phyloP scores from a whole-genome alignment of 2,329 filamentous ascomycete species.

The Tetracladium maxilliforme region DNA sequence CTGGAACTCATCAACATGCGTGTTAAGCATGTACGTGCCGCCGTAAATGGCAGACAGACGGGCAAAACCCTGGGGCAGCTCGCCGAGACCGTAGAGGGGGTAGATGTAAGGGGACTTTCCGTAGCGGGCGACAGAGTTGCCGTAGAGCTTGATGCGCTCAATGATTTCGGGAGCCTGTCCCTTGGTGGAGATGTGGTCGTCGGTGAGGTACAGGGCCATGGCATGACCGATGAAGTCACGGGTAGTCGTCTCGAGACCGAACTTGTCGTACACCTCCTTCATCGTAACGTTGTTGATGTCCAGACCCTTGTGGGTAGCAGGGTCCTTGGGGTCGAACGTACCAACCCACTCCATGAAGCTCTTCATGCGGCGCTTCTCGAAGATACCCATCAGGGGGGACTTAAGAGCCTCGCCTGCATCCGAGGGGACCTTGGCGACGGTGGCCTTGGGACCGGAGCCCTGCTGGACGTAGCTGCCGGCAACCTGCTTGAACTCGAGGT shows the following conservation, averaged over 20 bases:
- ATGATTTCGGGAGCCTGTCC: constrained; percentile 75
- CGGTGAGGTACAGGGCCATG: constrained; percentile 90
- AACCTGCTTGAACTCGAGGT: constrained; percentile 88
- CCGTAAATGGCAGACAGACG: constrained; percentile 97
- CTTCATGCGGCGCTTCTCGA: constrained; percentile 96
- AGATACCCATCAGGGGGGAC: constrained; percentile 91
- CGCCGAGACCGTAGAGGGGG: constrained; percentile 90
- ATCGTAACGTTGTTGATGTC: constrained; percentile 69
- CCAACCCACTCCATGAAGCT: constrained; percentile 94
- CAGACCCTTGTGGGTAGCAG: constrained; percentile 85
- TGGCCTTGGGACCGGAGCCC: constrained; percentile 66
- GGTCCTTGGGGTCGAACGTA: constrained; percentile 67
- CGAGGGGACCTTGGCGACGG: constrained; percentile 91
- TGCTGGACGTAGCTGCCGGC: constrained; percentile 95
- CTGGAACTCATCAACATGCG: constrained; percentile 75
- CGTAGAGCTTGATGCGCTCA: constrained; percentile 87
- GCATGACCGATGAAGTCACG: constrained; percentile 95
- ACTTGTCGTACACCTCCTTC: constrained; percentile 99
- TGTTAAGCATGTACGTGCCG: constrained; percentile 99
- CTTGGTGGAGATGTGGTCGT: constrained; percentile 64
- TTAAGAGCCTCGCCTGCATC: constrained; percentile 81
- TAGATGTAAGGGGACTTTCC: constrained; percentile 99
- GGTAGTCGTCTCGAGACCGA: constrained; percentile 76
- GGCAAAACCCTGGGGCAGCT: constrained; percentile 94
- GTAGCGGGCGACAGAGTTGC: constrained; percentile 93